phyloP scores from a whole-genome alignment of 2,329 filamentous ascomycete genomes.

The Paecilomyces niveus region DNA sequence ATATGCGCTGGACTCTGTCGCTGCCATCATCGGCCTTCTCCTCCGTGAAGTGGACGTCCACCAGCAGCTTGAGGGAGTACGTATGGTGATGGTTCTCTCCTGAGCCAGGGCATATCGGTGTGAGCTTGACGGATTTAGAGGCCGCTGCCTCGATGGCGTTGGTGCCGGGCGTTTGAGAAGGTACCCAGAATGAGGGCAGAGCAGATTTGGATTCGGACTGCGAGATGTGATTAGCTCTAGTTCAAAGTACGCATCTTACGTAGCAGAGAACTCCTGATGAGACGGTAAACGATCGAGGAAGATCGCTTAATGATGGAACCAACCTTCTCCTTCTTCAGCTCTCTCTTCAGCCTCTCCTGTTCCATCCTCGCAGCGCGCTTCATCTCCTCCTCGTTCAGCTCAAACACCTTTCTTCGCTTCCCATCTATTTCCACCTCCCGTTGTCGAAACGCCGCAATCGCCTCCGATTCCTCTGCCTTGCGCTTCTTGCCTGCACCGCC shows the following conservation, averaged over 20 bases:
- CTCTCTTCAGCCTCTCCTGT: conserved; percentile 60
- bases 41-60: conserved; percentile 69
- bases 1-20: conserved; percentile 46
- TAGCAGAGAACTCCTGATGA: too few species aligned
- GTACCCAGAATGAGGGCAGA: conserved; percentile 89
- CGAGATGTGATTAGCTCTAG: not conserved
- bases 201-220: conserved; percentile 54
- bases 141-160: conserved; percentile 50
- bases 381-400: conserved; percentile 71
- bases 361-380: conserved; percentile 63
- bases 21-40: conserved; percentile 52
- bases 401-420: conserved; percentile 68
- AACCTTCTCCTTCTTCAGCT: conserved; percentile 67
- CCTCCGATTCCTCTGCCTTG: conserved; percentile 17
- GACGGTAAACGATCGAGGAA: not conserved
- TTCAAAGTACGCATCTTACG: not conserved
- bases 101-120: conserved; percentile 72
- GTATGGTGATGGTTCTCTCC: conserved; percentile 58
- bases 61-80: conserved; percentile 71
- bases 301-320: conserved; percentile 3
- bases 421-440: conserved; percentile 39
- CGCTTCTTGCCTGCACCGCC: conserved; percentile 9
- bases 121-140: conserved; percentile 56
- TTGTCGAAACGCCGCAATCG: conserved; percentile 18
- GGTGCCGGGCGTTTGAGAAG: conserved; percentile 66